Evolutionary conservation across 106 monocot genomes (phyloP).

Genomic region (Ottelia alismoides): DNA sequence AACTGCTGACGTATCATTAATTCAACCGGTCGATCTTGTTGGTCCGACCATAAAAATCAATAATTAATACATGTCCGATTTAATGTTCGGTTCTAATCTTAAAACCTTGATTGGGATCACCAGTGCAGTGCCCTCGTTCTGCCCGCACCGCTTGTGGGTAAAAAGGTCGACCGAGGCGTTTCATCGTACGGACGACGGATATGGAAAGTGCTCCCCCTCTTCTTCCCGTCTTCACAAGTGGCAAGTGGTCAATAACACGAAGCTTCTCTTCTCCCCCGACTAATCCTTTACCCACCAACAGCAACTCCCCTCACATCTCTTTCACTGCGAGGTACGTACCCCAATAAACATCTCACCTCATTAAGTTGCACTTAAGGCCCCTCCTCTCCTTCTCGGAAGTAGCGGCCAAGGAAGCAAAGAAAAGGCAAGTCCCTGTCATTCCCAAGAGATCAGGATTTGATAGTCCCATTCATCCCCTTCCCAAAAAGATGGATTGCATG

Average conservation of each 20-base stretch:
- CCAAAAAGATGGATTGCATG: not conserved
- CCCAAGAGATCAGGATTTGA: not conserved
- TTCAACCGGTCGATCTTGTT: no score
- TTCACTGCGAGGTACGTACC: no score
- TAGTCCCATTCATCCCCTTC: not conserved
- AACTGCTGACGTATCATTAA: no score
- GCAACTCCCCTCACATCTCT: not conserved
- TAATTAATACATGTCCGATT: no score
- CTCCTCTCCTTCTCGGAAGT: not conserved
- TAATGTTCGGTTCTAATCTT: no score
- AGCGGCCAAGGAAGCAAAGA: not conserved
- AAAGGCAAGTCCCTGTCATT: not conserved
- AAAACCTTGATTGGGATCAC: no score
- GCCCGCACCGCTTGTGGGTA: not conserved
- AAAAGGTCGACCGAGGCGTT: not conserved
- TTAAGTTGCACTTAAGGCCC: no score
- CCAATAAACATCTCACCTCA: no score
- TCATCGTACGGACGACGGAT: not conserved
- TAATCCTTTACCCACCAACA: not conserved
- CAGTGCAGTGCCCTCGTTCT: not conserved
- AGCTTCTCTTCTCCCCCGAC: not conserved
- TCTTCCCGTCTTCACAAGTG: no score
- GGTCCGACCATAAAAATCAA: no score
- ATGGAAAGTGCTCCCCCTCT: not conserved
- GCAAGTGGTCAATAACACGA: not conserved